These are phyloP conservation scores for Lentinula guzmanii DNA, from an alignment of 768 basidiomycete species.

Conservation along the genomic window DNA sequence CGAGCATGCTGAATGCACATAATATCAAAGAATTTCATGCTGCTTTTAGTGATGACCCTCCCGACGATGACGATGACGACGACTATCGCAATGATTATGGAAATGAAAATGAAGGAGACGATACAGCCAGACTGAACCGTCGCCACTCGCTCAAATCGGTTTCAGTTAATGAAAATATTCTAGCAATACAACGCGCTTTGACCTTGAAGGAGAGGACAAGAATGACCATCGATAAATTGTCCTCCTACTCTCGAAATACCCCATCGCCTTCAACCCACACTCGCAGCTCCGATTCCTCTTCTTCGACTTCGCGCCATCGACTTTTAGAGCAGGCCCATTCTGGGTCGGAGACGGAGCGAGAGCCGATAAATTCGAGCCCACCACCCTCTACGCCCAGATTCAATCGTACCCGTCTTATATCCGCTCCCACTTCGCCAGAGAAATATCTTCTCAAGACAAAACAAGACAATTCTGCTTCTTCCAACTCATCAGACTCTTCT, in stretches of 20 bases:
- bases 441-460: conserved; percentile 7
- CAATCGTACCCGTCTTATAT: conserved; percentile 10
- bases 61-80: conserved; percentile 44
- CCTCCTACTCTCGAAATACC: conserved; percentile 49
- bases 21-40: conserved; percentile 27
- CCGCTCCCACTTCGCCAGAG: conserved; percentile 6
- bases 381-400: conserved; percentile 17
- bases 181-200: conserved; percentile 62
- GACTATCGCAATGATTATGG: conserved; percentile 39
- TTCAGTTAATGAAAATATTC: conserved; percentile 45
- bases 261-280: conserved; percentile 46
- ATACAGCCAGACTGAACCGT: conserved; percentile 39
- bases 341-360: conserved; percentile 81
- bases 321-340: conserved; percentile 35
- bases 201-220: conserved; percentile 69
- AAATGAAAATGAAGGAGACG: conserved; percentile 37
- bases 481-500: conserved; percentile 13
- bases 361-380: conserved; percentile 32
- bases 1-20: conserved; percentile 34
- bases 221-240: conserved; percentile 66
- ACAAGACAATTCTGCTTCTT: background rate
- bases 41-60: conserved; percentile 18
- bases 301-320: conserved; percentile 27
- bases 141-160: conserved; percentile 17
- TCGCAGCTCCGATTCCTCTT: conserved; percentile 22